phyloP scores from a whole-genome alignment of 306 rosid genomes.

The Adenanthera pavonina region DNA sequence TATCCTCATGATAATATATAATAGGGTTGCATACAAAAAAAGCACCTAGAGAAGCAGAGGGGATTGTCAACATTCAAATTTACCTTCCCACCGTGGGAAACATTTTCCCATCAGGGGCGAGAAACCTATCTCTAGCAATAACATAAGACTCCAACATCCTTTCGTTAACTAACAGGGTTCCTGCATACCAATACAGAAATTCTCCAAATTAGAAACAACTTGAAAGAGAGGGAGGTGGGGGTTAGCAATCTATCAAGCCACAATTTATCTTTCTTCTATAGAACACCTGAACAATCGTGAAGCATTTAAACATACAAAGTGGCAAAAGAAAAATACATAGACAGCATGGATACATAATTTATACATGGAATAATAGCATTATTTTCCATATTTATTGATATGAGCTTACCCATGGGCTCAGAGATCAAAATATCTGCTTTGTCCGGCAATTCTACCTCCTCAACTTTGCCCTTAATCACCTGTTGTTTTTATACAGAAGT shows the following conservation, averaged over 20 bases:
- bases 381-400: slow-evolving; percentile 23
- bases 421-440: slow-evolving; percentile 96
- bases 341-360: slow-evolving; percentile 5
- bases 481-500: slow-evolving; percentile 34
- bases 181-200: slow-evolving; percentile 47
- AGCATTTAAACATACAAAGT: slow-evolving; percentile 17
- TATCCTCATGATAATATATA: slow-evolving; percentile 19
- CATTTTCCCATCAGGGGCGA: slow-evolving; percentile 83
- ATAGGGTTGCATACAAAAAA: slow-evolving; percentile 19
- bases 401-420: slow-evolving; percentile 93
- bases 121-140: slow-evolving; percentile 96
- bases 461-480: slow-evolving; percentile 95
- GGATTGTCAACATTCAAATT: slow-evolving; percentile 3
- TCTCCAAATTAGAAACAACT: slow-evolving; percentile 3
- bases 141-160: slow-evolving; percentile 98
- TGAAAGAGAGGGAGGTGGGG: not conserved
- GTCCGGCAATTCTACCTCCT: slow-evolving; percentile 90
- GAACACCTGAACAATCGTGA: not conserved
- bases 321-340: slow-evolving; percentile 21
- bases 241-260: slow-evolving; percentile 6
- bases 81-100: slow-evolving; percentile 94
- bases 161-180: slow-evolving; percentile 88
- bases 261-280: slow-evolving; percentile 2
- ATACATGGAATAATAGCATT: slow-evolving; percentile 24
- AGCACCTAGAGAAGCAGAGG: slow-evolving; percentile 23